Evolutionary conservation across 768 basidiomycete genomes (phyloP).

Genomic region (Boletus edulis): DNA sequence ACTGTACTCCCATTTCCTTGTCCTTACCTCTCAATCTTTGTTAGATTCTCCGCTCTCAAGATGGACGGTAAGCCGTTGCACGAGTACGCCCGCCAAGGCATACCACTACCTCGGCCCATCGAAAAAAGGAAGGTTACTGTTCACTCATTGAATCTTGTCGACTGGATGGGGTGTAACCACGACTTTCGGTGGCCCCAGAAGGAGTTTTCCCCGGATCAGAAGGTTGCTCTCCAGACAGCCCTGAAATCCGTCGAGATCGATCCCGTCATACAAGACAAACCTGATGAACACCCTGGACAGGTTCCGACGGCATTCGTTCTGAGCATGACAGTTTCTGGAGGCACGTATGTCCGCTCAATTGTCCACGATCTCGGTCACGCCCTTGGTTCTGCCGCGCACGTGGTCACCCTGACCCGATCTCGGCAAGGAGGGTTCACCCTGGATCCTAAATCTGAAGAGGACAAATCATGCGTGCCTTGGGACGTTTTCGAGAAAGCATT

Average conservation of each 20-base stretch:
- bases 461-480: slow-evolving; percentile 69
- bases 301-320: slow-evolving; percentile 79
- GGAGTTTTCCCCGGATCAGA: slow-evolving; percentile 64
- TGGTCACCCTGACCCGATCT: slow-evolving; percentile 86
- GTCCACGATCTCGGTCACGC: slow-evolving; percentile 89
- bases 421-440: slow-evolving; percentile 81
- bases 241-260: slow-evolving; percentile 48
- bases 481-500: slow-evolving; percentile 65
- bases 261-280: slow-evolving; percentile 33
- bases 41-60: slow-evolving; percentile 94
- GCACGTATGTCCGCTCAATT: slow-evolving; percentile 95
- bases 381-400: slow-evolving; percentile 87
- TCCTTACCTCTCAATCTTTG: slow-evolving; percentile 5
- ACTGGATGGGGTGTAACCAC: slow-evolving; percentile 80
- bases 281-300: slow-evolving; percentile 33
- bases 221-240: slow-evolving; percentile 63
- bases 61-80: slow-evolving; percentile 97
- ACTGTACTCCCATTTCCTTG: background rate
- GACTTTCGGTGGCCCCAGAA: slow-evolving; percentile 73
- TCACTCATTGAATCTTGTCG: slow-evolving; percentile 72
- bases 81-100: slow-evolving; percentile 91
- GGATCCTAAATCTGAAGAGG: slow-evolving; percentile 47
- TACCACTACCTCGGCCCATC: slow-evolving; percentile 92
- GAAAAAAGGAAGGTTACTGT: slow-evolving; percentile 82
- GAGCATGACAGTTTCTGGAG: slow-evolving; percentile 91